Evolutionary conservation across 2,329 filamentous ascomycete species (phyloP), one percentile per base, ranked within the genome.

Genomic region (Curvularia lunata): DNA sequence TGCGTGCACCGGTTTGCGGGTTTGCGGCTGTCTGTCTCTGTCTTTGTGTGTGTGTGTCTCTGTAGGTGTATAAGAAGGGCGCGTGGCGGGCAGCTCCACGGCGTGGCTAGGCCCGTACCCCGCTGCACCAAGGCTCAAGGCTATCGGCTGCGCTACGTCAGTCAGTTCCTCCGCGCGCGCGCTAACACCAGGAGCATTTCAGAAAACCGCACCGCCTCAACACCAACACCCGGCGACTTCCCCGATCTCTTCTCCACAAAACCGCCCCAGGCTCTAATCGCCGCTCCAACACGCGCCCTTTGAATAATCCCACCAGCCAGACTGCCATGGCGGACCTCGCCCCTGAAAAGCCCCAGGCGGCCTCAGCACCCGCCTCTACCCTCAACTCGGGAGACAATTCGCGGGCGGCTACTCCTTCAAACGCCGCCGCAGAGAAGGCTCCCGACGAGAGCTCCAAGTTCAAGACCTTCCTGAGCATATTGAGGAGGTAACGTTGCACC

Each of bases 401-500:
- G 56, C 65, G 74, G 56, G 72, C 75, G 21, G 57, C 74, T 19
- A 76, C 73, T 42, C 74, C 75, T 18, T 66, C 69, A 25, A 71
- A 67, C 58, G 69, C 69, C 10, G 64, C 70, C 16, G 70, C 63
- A 1, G 85, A 88, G 72, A 86, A 87, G 77, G 77, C 81, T 16
- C 83, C 84, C 65, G 92, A 91, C 80, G 93, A 98, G 58, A 88
- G 86, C 65, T 94, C 91, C 65, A 97, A 97, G 83, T 82, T 98
- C 72, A 90, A 88, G 79, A 96, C 91, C 1, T 96, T 98, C 73
- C 78, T 97, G 61, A 86, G 88, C 52, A 96, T 97, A 67, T 80
- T 98, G 73, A 89, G 89, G 79, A 96, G 91, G 92, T 96, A 84
- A 81, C 54, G 60, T 62, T 57, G 40, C 56, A 63, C 52, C 38